A percentile compares a stretch with the other conserved stretches of the same genome.
phyloP scores from a whole-genome alignment of 805 yeast species.

The Cyberlindnera veronae region DNA sequence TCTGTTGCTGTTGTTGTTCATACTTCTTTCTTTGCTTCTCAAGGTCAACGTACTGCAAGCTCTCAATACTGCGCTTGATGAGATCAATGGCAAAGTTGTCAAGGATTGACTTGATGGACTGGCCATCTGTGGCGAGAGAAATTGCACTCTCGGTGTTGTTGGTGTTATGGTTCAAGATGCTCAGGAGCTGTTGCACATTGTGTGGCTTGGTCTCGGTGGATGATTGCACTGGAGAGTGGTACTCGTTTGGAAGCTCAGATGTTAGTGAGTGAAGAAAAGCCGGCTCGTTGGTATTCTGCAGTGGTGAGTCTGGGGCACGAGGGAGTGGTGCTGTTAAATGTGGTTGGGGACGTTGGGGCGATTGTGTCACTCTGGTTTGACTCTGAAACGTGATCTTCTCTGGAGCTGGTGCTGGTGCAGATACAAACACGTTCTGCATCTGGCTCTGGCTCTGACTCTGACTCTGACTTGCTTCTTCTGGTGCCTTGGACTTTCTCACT shows the following conservation, averaged over 20 bases:
- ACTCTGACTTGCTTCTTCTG: not conserved
- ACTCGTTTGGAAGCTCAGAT: too few relatives aligned
- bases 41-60: slow-evolving; percentile 19
- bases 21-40: slow-evolving; percentile 11
- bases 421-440: not conserved
- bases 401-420: not conserved
- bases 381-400: too few relatives aligned
- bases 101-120: slow-evolving; percentile 23
- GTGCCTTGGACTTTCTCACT: not conserved
- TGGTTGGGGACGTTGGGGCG: too few relatives aligned
- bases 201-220: not conserved
- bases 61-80: slow-evolving; percentile 21
- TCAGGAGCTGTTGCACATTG: slow-evolving; percentile 1
- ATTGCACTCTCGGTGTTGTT: slow-evolving; percentile 19
- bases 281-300: too few relatives aligned
- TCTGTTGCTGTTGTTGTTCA: slow-evolving; percentile 5
- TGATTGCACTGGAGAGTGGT: not conserved
- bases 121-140: slow-evolving; percentile 22
- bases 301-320: too few relatives aligned
- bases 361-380: too few relatives aligned
- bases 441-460: not conserved
- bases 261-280: too few relatives aligned
- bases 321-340: too few relatives aligned
- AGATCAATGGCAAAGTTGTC: slow-evolving; percentile 22
- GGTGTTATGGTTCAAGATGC: slow-evolving; percentile 1